These are phyloP conservation scores for Begonia fuchsioides DNA, from an alignment of 306 rosid species.

Conservation along the genomic window DNA sequence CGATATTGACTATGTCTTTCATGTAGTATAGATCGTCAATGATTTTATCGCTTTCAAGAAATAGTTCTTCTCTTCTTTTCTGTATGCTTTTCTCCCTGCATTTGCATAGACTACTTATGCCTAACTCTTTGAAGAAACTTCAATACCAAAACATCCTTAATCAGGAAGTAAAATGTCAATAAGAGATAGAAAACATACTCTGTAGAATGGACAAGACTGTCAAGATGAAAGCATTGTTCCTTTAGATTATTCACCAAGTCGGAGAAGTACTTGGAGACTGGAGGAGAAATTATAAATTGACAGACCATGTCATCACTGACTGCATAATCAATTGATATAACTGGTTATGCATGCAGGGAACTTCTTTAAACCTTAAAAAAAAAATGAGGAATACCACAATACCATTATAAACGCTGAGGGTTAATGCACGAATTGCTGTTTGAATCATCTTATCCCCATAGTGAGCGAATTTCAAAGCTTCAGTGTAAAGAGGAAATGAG, in stretches of 20 bases:
- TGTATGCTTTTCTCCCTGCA: slow-evolving; percentile 37
- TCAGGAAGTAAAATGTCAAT: neutral
- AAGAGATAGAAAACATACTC: slow-evolving; percentile 24
- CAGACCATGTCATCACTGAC: slow-evolving; percentile 58
- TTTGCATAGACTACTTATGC: slow-evolving; percentile 3
- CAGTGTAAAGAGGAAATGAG: slow-evolving; percentile 66
- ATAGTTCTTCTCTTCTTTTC: slow-evolving; percentile 32
- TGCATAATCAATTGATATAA: slow-evolving; percentile 30
- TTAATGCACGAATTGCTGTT: slow-evolving; percentile 55
- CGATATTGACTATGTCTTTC: slow-evolving; percentile 48
- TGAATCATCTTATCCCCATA: slow-evolving; percentile 73
- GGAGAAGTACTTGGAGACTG: slow-evolving; percentile 70
- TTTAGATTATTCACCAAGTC: slow-evolving; percentile 44
- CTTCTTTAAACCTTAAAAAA: neutral
- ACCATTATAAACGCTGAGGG: slow-evolving; percentile 61
- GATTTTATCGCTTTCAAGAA: slow-evolving; percentile 52
- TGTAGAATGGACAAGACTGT: slow-evolving; percentile 26
- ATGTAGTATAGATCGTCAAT: slow-evolving; percentile 61
- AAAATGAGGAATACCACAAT: slow-evolving; percentile 8
- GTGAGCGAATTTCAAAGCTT: slow-evolving; percentile 66
- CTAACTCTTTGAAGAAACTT: neutral
- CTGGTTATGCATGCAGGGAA: neutral
- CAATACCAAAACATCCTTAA: slow-evolving; percentile 1
- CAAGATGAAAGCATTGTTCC: slow-evolving; percentile 44
- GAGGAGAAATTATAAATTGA: slow-evolving; percentile 55